A percentile compares a stretch with the other conserved stretches of the same genome.
These are phyloP conservation scores for Chrysanthemum lavandulifolium DNA, from an alignment of 129 eudicot species.

Conservation along the genomic window DNA sequence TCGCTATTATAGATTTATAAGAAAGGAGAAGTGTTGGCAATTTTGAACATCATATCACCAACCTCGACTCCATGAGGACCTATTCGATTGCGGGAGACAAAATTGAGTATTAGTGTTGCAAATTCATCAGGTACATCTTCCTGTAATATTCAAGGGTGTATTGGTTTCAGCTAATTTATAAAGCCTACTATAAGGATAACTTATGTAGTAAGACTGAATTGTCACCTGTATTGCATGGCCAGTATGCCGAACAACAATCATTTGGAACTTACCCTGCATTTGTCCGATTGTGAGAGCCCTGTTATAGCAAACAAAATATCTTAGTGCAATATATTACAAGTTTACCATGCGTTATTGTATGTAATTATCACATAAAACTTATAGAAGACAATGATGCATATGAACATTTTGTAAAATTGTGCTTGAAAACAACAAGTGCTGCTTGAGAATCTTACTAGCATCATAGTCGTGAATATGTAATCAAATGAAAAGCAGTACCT, in stretches of 20 bases:
- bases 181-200: not conserved
- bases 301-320: slow-evolving; percentile 25
- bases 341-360: not conserved
- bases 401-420: not conserved
- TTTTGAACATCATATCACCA: slow-evolving; percentile 32
- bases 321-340: slow-evolving; percentile 1
- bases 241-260: slow-evolving; percentile 93
- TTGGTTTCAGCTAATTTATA: slow-evolving; percentile 4
- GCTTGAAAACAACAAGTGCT: not conserved
- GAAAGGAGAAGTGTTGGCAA: not conserved
- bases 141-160: slow-evolving; percentile 39
- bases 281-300: slow-evolving; percentile 98
- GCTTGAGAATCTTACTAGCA: not conserved
- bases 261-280: slow-evolving; percentile 99
- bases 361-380: not conserved
- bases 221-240: slow-evolving; percentile 98
- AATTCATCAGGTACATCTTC: slow-evolving; percentile 98
- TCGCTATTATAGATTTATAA: not conserved
- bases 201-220: not conserved
- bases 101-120: slow-evolving; percentile 69
- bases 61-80: slow-evolving; percentile 95
- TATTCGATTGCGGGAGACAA: slow-evolving; percentile 76
- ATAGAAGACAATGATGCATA: not conserved
- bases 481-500: slow-evolving; percentile 38
- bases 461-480: not conserved